phyloP scores from a whole-genome alignment of 2,329 filamentous ascomycete species.

The Alternaria arbusti region DNA sequence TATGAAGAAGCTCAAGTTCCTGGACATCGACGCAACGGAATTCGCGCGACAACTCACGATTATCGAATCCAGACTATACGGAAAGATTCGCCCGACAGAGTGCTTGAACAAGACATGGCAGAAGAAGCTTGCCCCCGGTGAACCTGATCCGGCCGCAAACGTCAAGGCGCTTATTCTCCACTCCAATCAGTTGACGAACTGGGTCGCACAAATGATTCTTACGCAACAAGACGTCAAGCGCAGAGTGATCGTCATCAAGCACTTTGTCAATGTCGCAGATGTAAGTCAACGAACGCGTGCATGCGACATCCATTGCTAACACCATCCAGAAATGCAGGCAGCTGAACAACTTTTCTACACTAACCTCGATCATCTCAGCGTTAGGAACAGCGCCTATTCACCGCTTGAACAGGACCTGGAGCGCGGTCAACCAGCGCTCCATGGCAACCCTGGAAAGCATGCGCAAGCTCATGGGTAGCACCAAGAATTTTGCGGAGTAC shows the following conservation, averaged over 20 bases:
- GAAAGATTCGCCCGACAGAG: slow-evolving; percentile 94
- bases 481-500: slow-evolving; percentile 98
- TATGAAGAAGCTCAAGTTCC: slow-evolving; percentile 98
- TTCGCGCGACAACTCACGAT: slow-evolving; percentile 98
- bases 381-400: slow-evolving; percentile 94
- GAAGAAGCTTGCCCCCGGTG: slow-evolving; percentile 84
- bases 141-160: slow-evolving; percentile 86
- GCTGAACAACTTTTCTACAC: slow-evolving; percentile 95
- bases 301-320: slow-evolving; percentile 30
- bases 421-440: slow-evolving; percentile 86
- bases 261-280: slow-evolving; percentile 95
- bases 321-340: slow-evolving; percentile 79
- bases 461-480: slow-evolving; percentile 94
- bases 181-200: slow-evolving; percentile 98
- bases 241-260: slow-evolving; percentile 95
- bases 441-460: slow-evolving; percentile 83
- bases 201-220: slow-evolving; percentile 99
- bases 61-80: slow-evolving; percentile 92
- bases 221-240: slow-evolving; percentile 95
- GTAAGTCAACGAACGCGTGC: slow-evolving; percentile 60
- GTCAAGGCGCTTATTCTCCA: slow-evolving; percentile 96
- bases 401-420: slow-evolving; percentile 91
- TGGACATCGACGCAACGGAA: slow-evolving; percentile 94
- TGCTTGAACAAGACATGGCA: slow-evolving; percentile 99
- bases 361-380: slow-evolving; percentile 97